Percentiles rank a stretch among this genome's conserved stretches.
phyloP scores from a whole-genome alignment of 2,329 filamentous ascomycete species.

The Cadophora malorum region DNA sequence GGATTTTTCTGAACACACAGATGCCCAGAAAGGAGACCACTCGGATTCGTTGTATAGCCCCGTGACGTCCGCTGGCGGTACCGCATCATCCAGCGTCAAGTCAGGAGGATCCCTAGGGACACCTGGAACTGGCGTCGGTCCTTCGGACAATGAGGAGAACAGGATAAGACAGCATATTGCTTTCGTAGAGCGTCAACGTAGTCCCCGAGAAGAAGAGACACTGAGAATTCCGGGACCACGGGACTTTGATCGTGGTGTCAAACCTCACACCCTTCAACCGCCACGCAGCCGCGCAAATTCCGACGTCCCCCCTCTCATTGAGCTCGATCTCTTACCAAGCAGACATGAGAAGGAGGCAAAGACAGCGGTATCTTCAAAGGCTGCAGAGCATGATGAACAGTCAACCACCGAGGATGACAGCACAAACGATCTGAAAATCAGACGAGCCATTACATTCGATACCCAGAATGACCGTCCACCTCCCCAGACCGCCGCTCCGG shows the following conservation, averaged over 20 bases:
- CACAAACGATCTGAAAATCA: background rate
- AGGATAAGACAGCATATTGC: constrained; percentile 82
- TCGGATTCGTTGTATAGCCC: constrained; percentile 59
- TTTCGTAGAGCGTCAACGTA: constrained; percentile 84
- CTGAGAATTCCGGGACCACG: constrained; percentile 90
- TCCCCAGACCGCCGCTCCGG: constrained; percentile 34
- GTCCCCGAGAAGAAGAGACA: constrained; percentile 72
- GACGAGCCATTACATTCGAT: constrained; percentile 5
- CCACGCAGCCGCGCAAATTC: background rate
- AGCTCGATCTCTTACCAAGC: constrained; percentile 31
- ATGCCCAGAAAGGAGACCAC: background rate
- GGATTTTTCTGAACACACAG: background rate
- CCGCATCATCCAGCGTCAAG: constrained; percentile 65
- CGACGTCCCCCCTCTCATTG: constrained; percentile 11
- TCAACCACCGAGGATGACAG: constrained; percentile 40
- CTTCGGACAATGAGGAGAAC: constrained; percentile 24
- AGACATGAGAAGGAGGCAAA: constrained; percentile 33
- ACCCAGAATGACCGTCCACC: constrained; percentile 31
- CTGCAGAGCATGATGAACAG: constrained; percentile 9
- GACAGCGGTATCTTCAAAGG: constrained; percentile 22
- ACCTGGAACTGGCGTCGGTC: constrained; percentile 44
- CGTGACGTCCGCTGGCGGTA: constrained; percentile 78
- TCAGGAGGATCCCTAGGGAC: constrained; percentile 53
- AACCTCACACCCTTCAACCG: constrained; percentile 64
- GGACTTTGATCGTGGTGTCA: constrained; percentile 83